Evolutionary conservation across 108 stramenopile genomes (phyloP), one percentile per base, ranked within the genome.

Genomic region (Tribonema minus): DNA sequence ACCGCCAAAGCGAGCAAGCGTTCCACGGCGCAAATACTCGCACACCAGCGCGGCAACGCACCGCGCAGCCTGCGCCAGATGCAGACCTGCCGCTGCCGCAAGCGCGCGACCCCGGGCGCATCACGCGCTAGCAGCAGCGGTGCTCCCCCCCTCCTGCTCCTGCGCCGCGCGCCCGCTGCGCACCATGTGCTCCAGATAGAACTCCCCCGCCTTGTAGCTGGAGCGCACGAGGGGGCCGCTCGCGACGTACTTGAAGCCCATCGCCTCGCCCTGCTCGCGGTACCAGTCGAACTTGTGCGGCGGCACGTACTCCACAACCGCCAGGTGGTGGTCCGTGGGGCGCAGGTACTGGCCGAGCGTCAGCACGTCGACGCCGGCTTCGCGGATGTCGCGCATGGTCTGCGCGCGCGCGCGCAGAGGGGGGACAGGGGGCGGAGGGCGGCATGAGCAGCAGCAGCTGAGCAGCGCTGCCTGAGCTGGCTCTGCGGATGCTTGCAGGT

Each of bases 181-280:
- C 32, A 96, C 90, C 91, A 94, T 90, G 67, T 96, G 89, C 73
- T 92, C 90, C 71, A 97, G 64, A 71, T 90, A 99, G 69, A 94
- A 94, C 77, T 97, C 96, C 60, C 95, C 97, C 0, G 94, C 94
- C 76, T 97, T 96, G 91, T 99, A 99, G 39, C 89, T 90, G 20
- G 90, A 91, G 59, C 98, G 90, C 1, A 99, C 98, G 87, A 99
- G 76, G 3, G 98, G 98, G 12, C 98, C 98, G 54, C 91, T 91
- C 27, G 96, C 98, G 3, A 97, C 94, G 75, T 96, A 99, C 76
- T 93, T 90, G 90, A 99, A 99, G 30, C 98, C 98, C 88, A 99
- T 84, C 25, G 86, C 91, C 71, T 93, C 91, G 12, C 92, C 95
- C 5, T 89, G 75, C 37, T 86, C 33, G 1, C 70, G 58, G 60